Percentiles rank a stretch among this genome's conserved stretches.
Conservation (phyloP, 768 basidiomycete species). For the Exidia glandulosa region DNA sequence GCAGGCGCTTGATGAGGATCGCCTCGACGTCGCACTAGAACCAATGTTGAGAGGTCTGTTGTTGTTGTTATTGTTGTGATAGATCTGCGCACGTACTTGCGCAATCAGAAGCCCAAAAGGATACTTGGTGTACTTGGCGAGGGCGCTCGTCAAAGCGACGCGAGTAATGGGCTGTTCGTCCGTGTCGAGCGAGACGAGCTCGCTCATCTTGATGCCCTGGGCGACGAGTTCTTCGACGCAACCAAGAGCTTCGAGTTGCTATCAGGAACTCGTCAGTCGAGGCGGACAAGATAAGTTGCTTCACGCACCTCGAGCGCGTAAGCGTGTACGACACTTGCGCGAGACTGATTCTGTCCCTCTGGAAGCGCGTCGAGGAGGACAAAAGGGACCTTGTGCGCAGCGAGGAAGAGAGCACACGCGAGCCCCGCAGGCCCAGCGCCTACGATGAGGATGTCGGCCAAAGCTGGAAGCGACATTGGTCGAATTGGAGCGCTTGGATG, state of each 20-base stretch:
- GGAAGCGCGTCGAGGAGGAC: slow-evolving; percentile 30
- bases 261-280: slow-evolving; percentile 15
- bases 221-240: slow-evolving; percentile 29
- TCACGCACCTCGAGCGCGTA: slow-evolving; percentile 38
- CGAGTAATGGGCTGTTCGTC: slow-evolving; percentile 14
- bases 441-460: slow-evolving; percentile 28
- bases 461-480: not conserved
- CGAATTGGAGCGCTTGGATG: too few species aligned
- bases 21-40: slow-evolving; percentile 34
- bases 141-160: slow-evolving; percentile 23
- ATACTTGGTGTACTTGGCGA: slow-evolving; percentile 27
- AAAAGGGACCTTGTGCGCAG: slow-evolving; percentile 33
- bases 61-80: too few species aligned
- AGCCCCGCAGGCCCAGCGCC: slow-evolving; percentile 44
- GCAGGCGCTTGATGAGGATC: slow-evolving; percentile 25
- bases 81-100: too few species aligned
- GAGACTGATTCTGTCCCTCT: slow-evolving; percentile 27
- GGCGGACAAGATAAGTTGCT: not conserved
- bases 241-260: slow-evolving; percentile 37
- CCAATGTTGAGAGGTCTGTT: too few species aligned
- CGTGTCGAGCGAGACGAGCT: not conserved
- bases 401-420: slow-evolving; percentile 33
- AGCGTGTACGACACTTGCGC: slow-evolving; percentile 38
- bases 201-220: slow-evolving; percentile 15
- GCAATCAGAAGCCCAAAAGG: slow-evolving; percentile 34